A percentile compares a stretch with the other conserved stretches of the same genome.
Evolutionary conservation across 805 yeast genomes (phyloP).

Genomic region (Blastobotrys americana): DNA sequence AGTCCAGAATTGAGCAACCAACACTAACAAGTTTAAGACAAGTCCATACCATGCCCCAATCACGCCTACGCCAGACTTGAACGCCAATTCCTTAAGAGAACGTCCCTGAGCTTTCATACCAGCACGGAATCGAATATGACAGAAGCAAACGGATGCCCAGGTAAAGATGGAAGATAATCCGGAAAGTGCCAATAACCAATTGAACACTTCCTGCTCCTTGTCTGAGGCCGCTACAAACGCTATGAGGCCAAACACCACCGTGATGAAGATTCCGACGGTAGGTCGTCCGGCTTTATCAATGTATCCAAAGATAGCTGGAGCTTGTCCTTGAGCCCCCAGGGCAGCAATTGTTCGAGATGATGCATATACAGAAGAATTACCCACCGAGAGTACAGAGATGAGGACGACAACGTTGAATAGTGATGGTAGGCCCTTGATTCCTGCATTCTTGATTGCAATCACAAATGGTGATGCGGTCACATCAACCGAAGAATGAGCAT

Average conservation of each 20-base stretch:
- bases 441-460: slow-evolving; percentile 57
- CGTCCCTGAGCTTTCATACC: slow-evolving; percentile 61
- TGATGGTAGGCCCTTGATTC: slow-evolving; percentile 57
- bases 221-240: slow-evolving; percentile 50
- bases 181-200: slow-evolving; percentile 70
- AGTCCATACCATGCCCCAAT: slow-evolving; percentile 61
- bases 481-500: slow-evolving; percentile 41
- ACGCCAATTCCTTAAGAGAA: slow-evolving; percentile 58
- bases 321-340: slow-evolving; percentile 52
- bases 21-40: slow-evolving; percentile 48
- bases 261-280: slow-evolving; percentile 47
- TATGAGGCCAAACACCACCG: slow-evolving; percentile 42
- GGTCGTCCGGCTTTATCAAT: slow-evolving; percentile 72
- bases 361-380: slow-evolving; percentile 58
- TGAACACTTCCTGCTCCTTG: slow-evolving; percentile 48
- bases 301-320: slow-evolving; percentile 52
- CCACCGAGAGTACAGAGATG: slow-evolving; percentile 59
- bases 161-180: slow-evolving; percentile 72
- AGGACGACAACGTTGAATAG: slow-evolving; percentile 61
- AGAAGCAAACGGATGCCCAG: slow-evolving; percentile 67
- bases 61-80: slow-evolving; percentile 59
- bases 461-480: slow-evolving; percentile 65
- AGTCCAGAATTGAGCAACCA: slow-evolving; percentile 76
- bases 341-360: slow-evolving; percentile 61
- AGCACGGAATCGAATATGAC: slow-evolving; percentile 61